Evolutionary conservation across 208 protist genomes (phyloP).

Genomic region (Acanthamoeba divionensis): DNA sequence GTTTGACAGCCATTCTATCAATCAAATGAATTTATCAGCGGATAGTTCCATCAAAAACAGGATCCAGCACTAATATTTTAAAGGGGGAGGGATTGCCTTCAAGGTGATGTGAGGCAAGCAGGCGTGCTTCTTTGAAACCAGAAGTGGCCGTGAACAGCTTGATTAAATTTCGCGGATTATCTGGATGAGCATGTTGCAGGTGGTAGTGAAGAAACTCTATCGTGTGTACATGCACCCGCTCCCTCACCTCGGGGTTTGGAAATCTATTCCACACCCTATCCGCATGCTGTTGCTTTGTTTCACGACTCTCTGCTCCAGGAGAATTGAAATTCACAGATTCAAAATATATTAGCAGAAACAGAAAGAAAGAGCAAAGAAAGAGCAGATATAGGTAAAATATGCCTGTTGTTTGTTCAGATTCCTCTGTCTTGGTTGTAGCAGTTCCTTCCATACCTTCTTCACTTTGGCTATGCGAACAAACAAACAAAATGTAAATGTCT

Average conservation of each 20-base stretch:
- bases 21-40: no score
- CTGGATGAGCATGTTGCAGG: background rate
- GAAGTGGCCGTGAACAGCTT: constrained; percentile 11
- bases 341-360: no score
- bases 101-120: background rate
- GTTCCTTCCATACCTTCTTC: no score
- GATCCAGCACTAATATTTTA: background rate
- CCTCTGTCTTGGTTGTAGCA: no score
- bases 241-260: background rate
- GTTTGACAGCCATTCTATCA: constrained; percentile 11
- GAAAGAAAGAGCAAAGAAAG: no score
- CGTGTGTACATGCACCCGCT: background rate
- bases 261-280: background rate
- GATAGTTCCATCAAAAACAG: background rate
- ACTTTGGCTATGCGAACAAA: no score
- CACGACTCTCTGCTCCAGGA: no score
- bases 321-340: no score
- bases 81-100: background rate
- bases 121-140: constrained; percentile 8
- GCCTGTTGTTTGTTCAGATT: no score
- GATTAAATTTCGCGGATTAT: background rate
- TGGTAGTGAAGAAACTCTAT: constrained; percentile 7
- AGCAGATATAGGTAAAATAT: no score
- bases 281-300: no score
- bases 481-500: no score